Base-by-base conservation (phyloP, 2,329 filamentous ascomycete species). In the Myriosclerotinia curreyana region DNA sequence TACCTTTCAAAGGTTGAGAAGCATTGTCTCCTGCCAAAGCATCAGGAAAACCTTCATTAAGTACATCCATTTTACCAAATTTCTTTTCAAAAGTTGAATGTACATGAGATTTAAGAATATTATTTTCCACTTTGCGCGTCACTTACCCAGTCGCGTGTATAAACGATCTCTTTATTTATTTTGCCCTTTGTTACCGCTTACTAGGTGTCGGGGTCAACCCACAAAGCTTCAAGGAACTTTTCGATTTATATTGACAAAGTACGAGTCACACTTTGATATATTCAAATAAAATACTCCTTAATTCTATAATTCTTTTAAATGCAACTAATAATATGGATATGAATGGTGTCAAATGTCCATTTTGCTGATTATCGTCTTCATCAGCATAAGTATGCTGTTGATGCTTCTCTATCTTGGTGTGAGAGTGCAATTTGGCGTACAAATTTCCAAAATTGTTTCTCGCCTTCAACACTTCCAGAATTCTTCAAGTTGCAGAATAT, bases 1-100 rank as follows among this genome's bases (percentile, higher is more conserved):
- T 83, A 70, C 89, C 89, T 68, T 80, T 80, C 70, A 93, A 83
- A 60, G 90, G 72, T 15, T 46, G 55, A 40, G 70, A 68, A 56
- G 59, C 67, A 69, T 69, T 71, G 1, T 50, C 52, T 9, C 44
- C 61, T 9, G 52, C 20, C 17, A 28, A 17, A 22, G 6, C 22
- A 22, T 63, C 34, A 50, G 22, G 42, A 36, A 28, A 22, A 50
- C 38, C 22, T 40, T 48, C 52, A 59, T 38, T 22, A 40, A 36
- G 17, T 17, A 34, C 44, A 40, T 48, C 44, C 61, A 63, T 63
- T 36, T 12, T 58, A 25, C 8, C 44, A 40, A n/a, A 5, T 5
- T 8, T 34, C 17, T 17, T 34, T 11, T 17, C 54, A 36, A 46
- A 58, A 31, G 46, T 58, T 42, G 52, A 63, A 50, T 63, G 25